Base-by-base conservation (phyloP, 73 alveolate genomes). In the Uronychia setigera region DNA sequence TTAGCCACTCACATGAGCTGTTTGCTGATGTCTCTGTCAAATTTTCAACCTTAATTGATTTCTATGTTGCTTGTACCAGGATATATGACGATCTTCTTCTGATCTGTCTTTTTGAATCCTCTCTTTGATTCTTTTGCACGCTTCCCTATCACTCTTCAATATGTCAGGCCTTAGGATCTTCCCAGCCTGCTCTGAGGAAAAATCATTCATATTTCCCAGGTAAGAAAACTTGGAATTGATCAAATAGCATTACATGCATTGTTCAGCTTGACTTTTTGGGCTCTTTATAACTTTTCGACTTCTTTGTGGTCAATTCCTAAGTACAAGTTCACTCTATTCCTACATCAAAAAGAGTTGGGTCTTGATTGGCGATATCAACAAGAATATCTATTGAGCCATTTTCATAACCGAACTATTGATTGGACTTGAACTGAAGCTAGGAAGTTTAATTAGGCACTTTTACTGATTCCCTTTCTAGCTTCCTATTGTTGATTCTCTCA, bases 241-340 rank as follows among this genome's bases (percentile, higher is more conserved):
- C 19, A 19, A 46, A 19, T 11, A 5, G 67, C 67, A 5, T 19
- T 46, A 46, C 67, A 46, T 46, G 67, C 5, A 46, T 5, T 5
- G 67, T 11, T 5, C 19, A 11, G 67, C 67, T 11, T 11, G 5
- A 11, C 19, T 46, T 46, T 11, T 5, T 46, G 5, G 67, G 67
- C n/a, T 46, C 67, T 19, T 46, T 46, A 19, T 11, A 46, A 19
- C 67, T 46, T 19, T 46, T 46, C n/a, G 67, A 46, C 19, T 46
- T 46, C 67, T 46, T 46, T 46, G 67, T 46, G 67, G 67, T 46
- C 67, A 46, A 19, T 46, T 46, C 67, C 67, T 46, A 46, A n/a
- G n/a, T n/a, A 46, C 67, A 46, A 46, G 67, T 46, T 46, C 5
- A 46, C n/a, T 46, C 67, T 46, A 5, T 19, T 46, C 67, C n/a